These are phyloP conservation scores for Cinnamomum chago DNA, from an alignment of 164 flowering plant genomes.

Conservation along the genomic window DNA sequence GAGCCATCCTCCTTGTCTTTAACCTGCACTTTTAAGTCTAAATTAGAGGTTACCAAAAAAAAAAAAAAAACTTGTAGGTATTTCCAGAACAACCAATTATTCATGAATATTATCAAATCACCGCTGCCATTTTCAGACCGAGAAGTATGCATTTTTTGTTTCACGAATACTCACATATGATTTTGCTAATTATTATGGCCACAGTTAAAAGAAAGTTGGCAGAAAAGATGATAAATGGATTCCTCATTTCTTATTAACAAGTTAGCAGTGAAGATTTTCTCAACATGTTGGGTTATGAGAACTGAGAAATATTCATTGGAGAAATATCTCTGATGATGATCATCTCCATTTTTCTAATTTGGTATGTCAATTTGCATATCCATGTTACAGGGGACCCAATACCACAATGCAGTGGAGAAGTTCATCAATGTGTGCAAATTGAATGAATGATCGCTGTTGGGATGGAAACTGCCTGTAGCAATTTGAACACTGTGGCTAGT, in stretches of 20 bases:
- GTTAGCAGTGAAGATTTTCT: not conserved
- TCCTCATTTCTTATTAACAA: not conserved
- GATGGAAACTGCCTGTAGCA: not conserved
- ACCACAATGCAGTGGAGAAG: conserved; percentile 92
- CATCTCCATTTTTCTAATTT: not conserved
- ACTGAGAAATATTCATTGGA: not conserved
- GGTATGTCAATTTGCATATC: not conserved
- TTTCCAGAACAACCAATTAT: too few relatives aligned
- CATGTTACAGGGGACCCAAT: conserved; percentile 82
- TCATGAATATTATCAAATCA: not conserved
- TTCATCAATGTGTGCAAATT: conserved; percentile 79
- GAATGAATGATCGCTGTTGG: conserved; percentile 28
- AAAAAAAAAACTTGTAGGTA: too few relatives aligned
- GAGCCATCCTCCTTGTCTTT: too few relatives aligned
- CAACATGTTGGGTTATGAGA: not conserved
- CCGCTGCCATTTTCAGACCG: not conserved
- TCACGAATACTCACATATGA: not conserved
- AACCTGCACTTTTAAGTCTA: too few relatives aligned
- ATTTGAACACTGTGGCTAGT: not conserved
- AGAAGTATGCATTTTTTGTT: not conserved
- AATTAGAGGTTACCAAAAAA: too few relatives aligned
- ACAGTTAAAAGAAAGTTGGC: not conserved
- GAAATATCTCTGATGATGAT: not conserved
- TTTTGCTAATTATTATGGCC: not conserved
- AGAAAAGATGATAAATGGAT: not conserved